Evolutionary conservation across 208 protist genomes (phyloP).

Genomic region (Naegleria lovaniensis): DNA sequence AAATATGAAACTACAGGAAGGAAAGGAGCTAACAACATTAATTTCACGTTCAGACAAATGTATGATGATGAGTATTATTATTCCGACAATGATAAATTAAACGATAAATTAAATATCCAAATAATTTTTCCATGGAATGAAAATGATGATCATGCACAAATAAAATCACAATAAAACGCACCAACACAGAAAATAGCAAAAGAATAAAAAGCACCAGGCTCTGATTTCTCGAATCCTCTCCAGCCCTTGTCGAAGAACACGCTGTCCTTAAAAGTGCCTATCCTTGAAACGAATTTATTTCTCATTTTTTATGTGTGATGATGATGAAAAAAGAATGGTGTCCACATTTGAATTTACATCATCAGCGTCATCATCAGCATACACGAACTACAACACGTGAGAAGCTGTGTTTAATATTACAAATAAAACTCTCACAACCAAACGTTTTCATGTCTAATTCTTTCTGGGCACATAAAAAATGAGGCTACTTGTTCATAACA

Average conservation of each 20-base stretch:
- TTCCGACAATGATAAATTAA: neutral
- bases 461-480: neutral
- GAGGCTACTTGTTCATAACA: neutral
- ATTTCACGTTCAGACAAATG: neutral
- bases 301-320: constrained; percentile 3
- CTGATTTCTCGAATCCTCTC: neutral
- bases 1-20: neutral
- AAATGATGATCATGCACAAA: neutral
- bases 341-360: no score
- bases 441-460: neutral
- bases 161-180: neutral
- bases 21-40: neutral
- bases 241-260: neutral
- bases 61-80: no score
- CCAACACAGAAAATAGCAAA: neutral
- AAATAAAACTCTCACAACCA: neutral
- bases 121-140: neutral
- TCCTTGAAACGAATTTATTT: neutral
- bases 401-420: neutral
- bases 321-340: no score
- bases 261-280: neutral
- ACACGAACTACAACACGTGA: no score
- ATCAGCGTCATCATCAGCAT: no score
- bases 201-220: neutral
- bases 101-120: neutral